Evolutionary conservation across 345 rosid species (phyloP).

Genomic region (Aurinia saxatilis): DNA sequence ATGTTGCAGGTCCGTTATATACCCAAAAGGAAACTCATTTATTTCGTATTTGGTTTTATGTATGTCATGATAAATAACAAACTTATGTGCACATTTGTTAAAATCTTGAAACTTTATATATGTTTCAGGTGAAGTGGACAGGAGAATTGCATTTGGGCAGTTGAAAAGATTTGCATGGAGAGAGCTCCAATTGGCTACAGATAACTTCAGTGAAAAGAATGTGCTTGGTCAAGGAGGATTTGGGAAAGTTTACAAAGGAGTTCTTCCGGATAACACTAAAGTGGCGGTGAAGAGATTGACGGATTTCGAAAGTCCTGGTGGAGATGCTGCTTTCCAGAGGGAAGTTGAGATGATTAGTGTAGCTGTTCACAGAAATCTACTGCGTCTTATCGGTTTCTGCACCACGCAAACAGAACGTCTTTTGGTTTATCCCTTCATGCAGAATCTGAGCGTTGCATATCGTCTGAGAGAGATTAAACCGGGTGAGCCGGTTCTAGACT

Average conservation of each 20-base stretch:
- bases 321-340: conserved; percentile 89
- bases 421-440: conserved; percentile 90
- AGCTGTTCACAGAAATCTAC: conserved; percentile 87
- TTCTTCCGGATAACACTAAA: conserved; percentile 69
- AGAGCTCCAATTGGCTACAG: conserved; percentile 89
- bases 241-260: conserved; percentile 92
- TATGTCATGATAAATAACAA: not conserved
- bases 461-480: conserved; percentile 81
- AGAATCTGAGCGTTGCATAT: conserved; percentile 86
- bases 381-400: conserved; percentile 88
- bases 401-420: conserved; percentile 91
- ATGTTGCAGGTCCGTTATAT: conserved; percentile 63
- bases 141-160: conserved; percentile 92
- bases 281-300: conserved; percentile 89
- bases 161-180: conserved; percentile 88
- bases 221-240: conserved; percentile 96
- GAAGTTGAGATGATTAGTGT: conserved; percentile 98
- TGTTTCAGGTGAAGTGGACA: conserved; percentile 80
- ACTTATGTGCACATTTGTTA: not conserved
- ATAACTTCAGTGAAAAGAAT: conserved; percentile 71
- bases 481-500: conserved; percentile 67
- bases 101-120: not conserved
- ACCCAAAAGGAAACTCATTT: not conserved
- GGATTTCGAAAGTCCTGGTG: conserved; percentile 89
- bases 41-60: not conserved